phyloP scores from a whole-genome alignment of 768 basidiomycete species.

The Auricularia cornea region DNA sequence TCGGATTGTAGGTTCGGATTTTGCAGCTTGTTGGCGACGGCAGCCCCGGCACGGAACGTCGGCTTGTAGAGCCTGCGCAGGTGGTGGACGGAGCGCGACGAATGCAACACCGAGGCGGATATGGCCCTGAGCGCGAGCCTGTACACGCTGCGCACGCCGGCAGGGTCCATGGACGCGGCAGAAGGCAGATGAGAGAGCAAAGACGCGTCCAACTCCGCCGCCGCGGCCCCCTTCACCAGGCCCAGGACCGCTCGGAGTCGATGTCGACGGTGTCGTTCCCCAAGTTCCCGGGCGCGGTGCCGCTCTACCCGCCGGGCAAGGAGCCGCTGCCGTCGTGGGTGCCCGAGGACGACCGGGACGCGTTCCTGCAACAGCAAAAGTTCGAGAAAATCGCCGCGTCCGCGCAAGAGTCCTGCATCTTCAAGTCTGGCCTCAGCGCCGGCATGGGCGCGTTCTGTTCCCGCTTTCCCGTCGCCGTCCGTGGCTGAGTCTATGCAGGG shows the following conservation, averaged over 20 bases:
- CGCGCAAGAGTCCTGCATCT: constrained; percentile 77
- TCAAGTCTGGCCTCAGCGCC: constrained; percentile 75
- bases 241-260: no score
- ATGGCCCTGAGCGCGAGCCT: background rate
- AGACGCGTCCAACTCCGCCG: background rate
- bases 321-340: constrained; percentile 82
- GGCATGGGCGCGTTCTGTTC: constrained; percentile 56
- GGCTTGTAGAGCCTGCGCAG: background rate
- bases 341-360: constrained; percentile 68
- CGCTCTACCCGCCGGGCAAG: constrained; percentile 75
- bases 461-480: background rate
- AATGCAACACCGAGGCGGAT: background rate
- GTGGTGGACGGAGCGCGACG: background rate
- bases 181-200: background rate
- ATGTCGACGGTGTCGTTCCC: background rate
- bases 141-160: background rate
- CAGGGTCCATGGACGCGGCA: background rate
- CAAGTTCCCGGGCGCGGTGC: constrained; percentile 18
- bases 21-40: background rate
- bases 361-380: constrained; percentile 61
- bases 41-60: background rate
- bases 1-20: background rate
- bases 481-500: no score
- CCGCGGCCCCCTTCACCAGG: background rate
- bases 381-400: constrained; percentile 60